phyloP scores from a whole-genome alignment of 176 grass and related monocot species.

The Raddia guianensis region DNA sequence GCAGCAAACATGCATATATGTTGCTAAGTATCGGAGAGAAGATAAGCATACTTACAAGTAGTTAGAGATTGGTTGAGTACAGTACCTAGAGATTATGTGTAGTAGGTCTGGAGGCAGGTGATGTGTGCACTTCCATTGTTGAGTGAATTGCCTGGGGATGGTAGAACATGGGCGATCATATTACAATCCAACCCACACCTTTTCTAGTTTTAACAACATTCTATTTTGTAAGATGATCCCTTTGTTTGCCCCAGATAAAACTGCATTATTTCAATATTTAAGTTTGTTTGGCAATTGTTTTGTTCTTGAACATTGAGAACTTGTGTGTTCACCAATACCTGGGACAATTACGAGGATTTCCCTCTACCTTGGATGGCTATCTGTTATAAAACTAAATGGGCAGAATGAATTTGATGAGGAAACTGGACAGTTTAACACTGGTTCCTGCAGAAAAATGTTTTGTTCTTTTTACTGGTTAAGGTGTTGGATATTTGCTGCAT shows the following conservation, averaged over 20 bases:
- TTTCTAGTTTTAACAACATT: background rate
- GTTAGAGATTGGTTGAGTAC: background rate
- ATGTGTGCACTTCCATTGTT: background rate
- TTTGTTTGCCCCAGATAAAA: no score
- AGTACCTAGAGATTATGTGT: background rate
- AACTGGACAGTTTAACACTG: background rate
- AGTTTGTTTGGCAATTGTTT: background rate
- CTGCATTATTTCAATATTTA: background rate
- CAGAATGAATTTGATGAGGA: background rate
- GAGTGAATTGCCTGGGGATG: background rate
- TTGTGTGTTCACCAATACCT: background rate
- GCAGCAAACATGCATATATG: background rate
- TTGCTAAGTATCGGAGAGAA: background rate
- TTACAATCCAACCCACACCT: background rate
- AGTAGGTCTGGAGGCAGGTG: background rate
- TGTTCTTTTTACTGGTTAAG: background rate
- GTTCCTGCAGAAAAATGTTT: background rate
- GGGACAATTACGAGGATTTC: background rate
- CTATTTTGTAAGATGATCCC: background rate
- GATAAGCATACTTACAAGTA: background rate
- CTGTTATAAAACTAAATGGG: background rate
- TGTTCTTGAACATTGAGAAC: background rate
- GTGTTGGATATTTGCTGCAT: background rate
- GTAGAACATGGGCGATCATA: no score
- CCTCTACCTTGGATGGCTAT: background rate